Base-by-base conservation (phyloP, 192 early-diverging fungal species). In the Entophlyctis luteolus region DNA sequence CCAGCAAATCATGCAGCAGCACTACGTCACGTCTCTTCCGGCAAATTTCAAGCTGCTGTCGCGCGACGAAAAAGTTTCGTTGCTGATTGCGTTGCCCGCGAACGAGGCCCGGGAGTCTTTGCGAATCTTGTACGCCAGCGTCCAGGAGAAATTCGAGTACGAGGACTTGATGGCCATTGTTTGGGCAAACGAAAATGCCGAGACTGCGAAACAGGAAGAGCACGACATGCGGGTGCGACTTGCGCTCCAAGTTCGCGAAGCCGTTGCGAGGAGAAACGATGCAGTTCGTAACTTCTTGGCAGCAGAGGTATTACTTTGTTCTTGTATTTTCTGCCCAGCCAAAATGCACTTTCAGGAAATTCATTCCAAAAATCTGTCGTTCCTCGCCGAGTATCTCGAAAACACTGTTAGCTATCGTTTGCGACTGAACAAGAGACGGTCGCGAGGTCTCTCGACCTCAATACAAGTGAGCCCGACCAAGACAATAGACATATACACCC, bases 261-360 rank as follows among this genome's bases (percentile, higher is more conserved):
- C 50, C 27, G 34, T 57, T 6, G 45, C 6, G 2, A 54, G 56
- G 37, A 33, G 66, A 8, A 68, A 69, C 32, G 45, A 54, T 12
- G 25, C 58, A 18, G 63, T 68, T 23, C 22, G 20, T 6, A 35
- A n/a, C 18, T 23, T 59, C 14, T 42, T 74, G 48, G 22, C 16
- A 2, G 20, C 49, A 37, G 70, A 66, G 59, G 72, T 63, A 18
- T 54, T 10, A 5, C 38, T 16, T n/a, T 14, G 12, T 22, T 29
- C 28, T 38, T 32, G 18, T 23, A 20, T 69, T 70, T 49, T 56
- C 52, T 20, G 16, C 59, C 65, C 63, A 2, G 45, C 55, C 42
- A 18, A 38, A 72, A 20, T 34, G 22, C 16, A 72, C n/a, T 39
- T 48, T 42, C 62, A 76, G 75, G 73, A 77, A 74, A 18, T 37